Evolutionary conservation across 1,284 basidiomycete genomes (phyloP).

Genomic region (Cryptococcus amylolentus): DNA sequence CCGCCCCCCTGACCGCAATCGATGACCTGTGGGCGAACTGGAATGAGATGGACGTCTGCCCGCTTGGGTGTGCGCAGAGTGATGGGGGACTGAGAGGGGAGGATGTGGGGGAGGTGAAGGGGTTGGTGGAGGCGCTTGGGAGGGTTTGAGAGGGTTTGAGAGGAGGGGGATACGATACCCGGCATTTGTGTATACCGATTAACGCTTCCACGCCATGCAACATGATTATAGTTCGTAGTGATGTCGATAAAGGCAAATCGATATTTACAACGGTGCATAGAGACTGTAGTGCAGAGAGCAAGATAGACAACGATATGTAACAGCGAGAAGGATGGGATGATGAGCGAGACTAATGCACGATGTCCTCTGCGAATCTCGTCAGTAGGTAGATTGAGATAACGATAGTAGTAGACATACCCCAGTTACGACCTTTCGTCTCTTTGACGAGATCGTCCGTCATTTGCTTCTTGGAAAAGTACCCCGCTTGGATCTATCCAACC

Average conservation of each 20-base stretch:
- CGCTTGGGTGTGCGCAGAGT: constrained; percentile 73
- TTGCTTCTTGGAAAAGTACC: constrained; percentile 81
- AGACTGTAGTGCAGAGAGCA: too few species aligned
- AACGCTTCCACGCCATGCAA: too few species aligned
- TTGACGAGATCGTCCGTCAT: constrained; percentile 66
- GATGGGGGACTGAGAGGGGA: constrained; percentile 69
- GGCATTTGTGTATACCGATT: too few species aligned
- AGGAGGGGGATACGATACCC: constrained; percentile 1
- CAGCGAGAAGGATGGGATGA: too few species aligned
- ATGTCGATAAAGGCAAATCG: too few species aligned
- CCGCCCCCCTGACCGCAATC: constrained; percentile 51
- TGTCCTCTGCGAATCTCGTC: constrained; percentile 1
- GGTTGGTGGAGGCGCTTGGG: constrained; percentile 54
- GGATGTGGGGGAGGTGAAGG: constrained; percentile 58
- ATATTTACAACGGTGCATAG: too few species aligned
- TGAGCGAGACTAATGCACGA: background rate
- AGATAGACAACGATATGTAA: too few species aligned
- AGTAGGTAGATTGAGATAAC: background rate
- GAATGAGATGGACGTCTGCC: constrained; percentile 70
- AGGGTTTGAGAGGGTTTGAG: constrained; percentile 1
- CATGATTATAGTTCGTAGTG: too few species aligned
- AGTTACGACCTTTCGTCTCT: constrained; percentile 81
- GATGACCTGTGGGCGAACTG: constrained; percentile 73
- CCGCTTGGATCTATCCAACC: constrained; percentile 67
- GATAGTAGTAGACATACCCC: constrained; percentile 55